Conservation (phyloP, 2,329 filamentous ascomycete genomes). For the Lachnellula arida region DNA sequence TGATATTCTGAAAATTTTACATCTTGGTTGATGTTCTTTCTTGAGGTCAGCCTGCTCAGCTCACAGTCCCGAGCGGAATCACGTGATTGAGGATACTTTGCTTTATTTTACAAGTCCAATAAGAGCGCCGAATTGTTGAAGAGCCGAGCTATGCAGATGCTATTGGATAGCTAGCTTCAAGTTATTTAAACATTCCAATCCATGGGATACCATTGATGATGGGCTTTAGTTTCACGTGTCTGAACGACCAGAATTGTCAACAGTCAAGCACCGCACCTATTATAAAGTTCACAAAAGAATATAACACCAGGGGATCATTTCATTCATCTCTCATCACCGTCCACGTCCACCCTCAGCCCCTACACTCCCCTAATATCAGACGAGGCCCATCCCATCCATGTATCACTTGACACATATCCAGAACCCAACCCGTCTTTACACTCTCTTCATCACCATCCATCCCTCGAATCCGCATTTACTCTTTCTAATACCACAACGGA, state of each 20-base stretch:
- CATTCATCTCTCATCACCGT: constrained; percentile 15
- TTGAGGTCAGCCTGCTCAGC: no score
- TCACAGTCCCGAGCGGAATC: no score
- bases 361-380: constrained; percentile 17
- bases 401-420: constrained; percentile 18
- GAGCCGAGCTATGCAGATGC: no score
- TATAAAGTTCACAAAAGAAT: neutral
- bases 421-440: constrained; percentile 6
- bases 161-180: no score
- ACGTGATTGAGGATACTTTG: no score
- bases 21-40: neutral
- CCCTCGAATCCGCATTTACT: constrained; percentile 5
- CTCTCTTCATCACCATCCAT: constrained; percentile 7
- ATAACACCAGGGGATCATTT: constrained; percentile 12
- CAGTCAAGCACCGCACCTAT: neutral
- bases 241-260: neutral
- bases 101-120: no score
- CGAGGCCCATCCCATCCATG: constrained; percentile 1
- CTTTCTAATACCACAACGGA: constrained; percentile 14
- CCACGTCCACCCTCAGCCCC: constrained; percentile 4
- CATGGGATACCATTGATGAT: no score
- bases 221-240: no score
- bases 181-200: no score
- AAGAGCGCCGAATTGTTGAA: no score
- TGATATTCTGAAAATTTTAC: neutral